Percentiles rank a stretch among this genome's conserved stretches.
These are phyloP conservation scores for Mallotus repandus DNA, from an alignment of 441 rosid species.

Conservation along the genomic window DNA sequence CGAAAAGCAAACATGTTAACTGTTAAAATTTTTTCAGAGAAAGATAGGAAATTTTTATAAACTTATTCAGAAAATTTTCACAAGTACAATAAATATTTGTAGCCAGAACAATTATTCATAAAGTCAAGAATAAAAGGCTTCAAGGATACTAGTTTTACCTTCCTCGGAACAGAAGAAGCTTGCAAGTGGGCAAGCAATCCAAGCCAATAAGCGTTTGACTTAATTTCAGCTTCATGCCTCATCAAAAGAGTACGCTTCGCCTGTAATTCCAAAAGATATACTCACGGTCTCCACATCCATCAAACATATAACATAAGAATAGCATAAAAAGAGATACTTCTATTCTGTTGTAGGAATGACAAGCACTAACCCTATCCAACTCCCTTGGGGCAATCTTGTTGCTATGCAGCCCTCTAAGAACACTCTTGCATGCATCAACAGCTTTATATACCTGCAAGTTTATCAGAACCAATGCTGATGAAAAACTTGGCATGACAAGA, in stretches of 20 bases:
- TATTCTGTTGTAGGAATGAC: not conserved
- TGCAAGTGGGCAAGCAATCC: constrained; percentile 96
- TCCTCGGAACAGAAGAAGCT: constrained; percentile 93
- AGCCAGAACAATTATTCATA: not conserved
- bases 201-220: constrained; percentile 99
- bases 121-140: not conserved
- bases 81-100: not conserved
- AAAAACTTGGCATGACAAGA: constrained; percentile 16
- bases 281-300: not conserved
- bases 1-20: constrained; percentile 17
- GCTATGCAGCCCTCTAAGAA: constrained; percentile 87
- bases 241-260: constrained; percentile 93
- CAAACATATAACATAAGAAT: not conserved
- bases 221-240: constrained; percentile 99
- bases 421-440: constrained; percentile 97
- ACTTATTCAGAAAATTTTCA: not conserved
- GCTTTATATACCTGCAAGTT: constrained; percentile 80
- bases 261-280: constrained; percentile 39
- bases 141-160: constrained; percentile 45
- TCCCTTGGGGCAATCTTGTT: constrained; percentile 86
- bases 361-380: constrained; percentile 70
- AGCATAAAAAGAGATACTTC: not conserved
- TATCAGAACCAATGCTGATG: constrained; percentile 25
- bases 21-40: constrained; percentile 2
- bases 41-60: not conserved